Base-by-base conservation (phyloP, 2,329 filamentous ascomycete species). In the Fonsecaea pedrosoi region DNA sequence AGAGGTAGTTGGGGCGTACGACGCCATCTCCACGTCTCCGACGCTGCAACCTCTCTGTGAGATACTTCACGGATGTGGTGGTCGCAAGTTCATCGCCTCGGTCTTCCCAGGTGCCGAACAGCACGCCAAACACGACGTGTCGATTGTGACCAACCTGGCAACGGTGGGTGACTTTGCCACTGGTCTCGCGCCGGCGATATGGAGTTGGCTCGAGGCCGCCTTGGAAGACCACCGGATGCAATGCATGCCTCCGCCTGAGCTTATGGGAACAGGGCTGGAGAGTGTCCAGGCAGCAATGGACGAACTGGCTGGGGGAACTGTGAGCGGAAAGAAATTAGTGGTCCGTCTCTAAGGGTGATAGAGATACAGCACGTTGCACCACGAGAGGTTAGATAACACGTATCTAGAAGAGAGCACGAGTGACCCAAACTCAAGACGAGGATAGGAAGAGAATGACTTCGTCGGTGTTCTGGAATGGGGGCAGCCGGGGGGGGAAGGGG, bases 1-100 rank as follows among this genome's bases (percentile, higher is more conserved):
- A 12, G 45, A 61, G 30, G 45, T 61, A 6, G 34, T 54, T n/a
- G 59, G 59, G 6, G 59, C 59, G 12, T 61, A 61, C n/a, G 59
- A 61, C 13, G 59, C 21, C 18, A 61, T 61, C 34, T 61, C 59
- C 34, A 61, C 32, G 2, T 18, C 45, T 13, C 18, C 34, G 30
- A 61, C 59, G 3, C 7, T 61, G 15, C 35, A 48, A 9, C 34
- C 59, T 3, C 45, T 61, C 21, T 61, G 59, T 32, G 32, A 53
- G 8, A 54, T 61, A 6, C 34, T 61, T 21, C 45, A 61, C 10
- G 18, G 32, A 32, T 37, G 30, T 21, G n/a, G n/a, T 35, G 53
- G 42, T 15, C 32, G 59, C 32, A 53, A 53, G 12, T 61, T 61
- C 59, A 61, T 61, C 18, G 59, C 59, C 3, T 12, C 59, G 4